Evolutionary conservation across 345 rosid species (phyloP).

Genomic region (Lumnitzera littorea): DNA sequence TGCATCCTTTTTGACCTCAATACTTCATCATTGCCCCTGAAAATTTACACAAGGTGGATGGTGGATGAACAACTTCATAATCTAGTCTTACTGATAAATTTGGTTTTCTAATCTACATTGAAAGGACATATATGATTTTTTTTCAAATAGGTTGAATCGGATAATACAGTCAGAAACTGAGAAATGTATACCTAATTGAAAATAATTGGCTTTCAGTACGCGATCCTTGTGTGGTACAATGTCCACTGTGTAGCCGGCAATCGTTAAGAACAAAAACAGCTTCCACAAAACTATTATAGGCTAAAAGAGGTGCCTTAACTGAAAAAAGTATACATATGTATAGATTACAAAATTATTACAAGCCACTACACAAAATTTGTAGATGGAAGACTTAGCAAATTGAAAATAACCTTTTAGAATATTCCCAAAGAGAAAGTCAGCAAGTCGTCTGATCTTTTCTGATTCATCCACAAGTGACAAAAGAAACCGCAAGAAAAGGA

Average conservation of each 20-base stretch:
- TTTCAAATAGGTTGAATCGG: too few relatives aligned
- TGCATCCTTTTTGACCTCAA: constrained; percentile 84
- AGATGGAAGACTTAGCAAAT: constrained; percentile 6
- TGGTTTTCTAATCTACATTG: too few relatives aligned
- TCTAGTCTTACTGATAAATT: not conserved
- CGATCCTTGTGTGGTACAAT: constrained; percentile 43
- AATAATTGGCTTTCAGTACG: constrained; percentile 46
- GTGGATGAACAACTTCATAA: not conserved
- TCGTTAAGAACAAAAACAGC: constrained; percentile 84
- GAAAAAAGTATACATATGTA: constrained; percentile 8
- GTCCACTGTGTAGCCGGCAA: constrained; percentile 56
- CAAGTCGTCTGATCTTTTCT: constrained; percentile 77
- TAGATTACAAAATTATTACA: constrained; percentile 9
- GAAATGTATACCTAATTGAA: constrained; percentile 50
- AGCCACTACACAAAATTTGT: not conserved
- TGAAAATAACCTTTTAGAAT: constrained; percentile 64
- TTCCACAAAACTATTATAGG: constrained; percentile 96
- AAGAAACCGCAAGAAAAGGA: constrained; percentile 81
- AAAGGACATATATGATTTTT: too few relatives aligned
- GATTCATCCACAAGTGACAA: constrained; percentile 90
- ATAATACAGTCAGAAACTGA: not conserved
- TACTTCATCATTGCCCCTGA: constrained; percentile 73
- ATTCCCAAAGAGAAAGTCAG: constrained; percentile 80
- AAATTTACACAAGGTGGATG: constrained; percentile 4
- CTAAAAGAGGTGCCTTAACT: constrained; percentile 93